Evolutionary conservation across 2,329 filamentous ascomycete species (phyloP).

Genomic region (Simplicillium aogashimaense): DNA sequence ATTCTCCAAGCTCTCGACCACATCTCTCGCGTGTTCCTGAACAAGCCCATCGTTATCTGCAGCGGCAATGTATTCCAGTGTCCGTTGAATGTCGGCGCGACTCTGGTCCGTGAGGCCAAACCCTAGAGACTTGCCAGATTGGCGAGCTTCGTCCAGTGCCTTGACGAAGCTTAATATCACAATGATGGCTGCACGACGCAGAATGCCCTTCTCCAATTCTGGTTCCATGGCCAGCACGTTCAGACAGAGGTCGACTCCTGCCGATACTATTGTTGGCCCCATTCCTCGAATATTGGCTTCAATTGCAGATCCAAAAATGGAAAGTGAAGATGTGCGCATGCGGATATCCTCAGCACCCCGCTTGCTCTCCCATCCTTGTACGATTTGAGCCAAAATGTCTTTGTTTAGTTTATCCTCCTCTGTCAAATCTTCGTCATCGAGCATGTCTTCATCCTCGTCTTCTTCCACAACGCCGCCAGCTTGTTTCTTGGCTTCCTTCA

Average conservation of each 20-base stretch:
- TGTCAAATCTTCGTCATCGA: constrained; percentile 35
- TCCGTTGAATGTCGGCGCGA: constrained; percentile 49
- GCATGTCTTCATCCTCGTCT: constrained; percentile 26
- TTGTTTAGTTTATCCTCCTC: constrained; percentile 33
- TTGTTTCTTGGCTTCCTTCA: constrained; percentile 36
- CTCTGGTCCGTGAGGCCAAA: constrained; percentile 46
- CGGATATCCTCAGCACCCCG: constrained; percentile 59
- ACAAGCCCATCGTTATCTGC: constrained; percentile 63
- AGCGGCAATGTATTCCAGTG: constrained; percentile 52
- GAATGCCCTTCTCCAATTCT: constrained; percentile 48
- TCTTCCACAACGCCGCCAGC: constrained; percentile 34
- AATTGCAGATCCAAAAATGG: constrained; percentile 49
- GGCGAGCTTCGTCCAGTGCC: constrained; percentile 44
- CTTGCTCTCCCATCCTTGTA: constrained; percentile 58
- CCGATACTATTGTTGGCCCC: constrained; percentile 39
- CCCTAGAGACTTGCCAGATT: constrained; percentile 32
- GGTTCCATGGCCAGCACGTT: constrained; percentile 54
- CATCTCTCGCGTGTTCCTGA: constrained; percentile 53
- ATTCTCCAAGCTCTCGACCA: constrained; percentile 55
- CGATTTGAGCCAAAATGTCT: constrained; percentile 46
- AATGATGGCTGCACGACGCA: constrained; percentile 57
- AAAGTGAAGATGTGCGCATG: constrained; percentile 59
- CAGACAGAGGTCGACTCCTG: constrained; percentile 52
- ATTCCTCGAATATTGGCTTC: constrained; percentile 51
- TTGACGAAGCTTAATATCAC: constrained; percentile 52